Percentiles rank a stretch among this genome's conserved stretches.
Evolutionary conservation across 1,284 basidiomycete genomes (phyloP).

Genomic region (Phylloboletellus chloephorus): DNA sequence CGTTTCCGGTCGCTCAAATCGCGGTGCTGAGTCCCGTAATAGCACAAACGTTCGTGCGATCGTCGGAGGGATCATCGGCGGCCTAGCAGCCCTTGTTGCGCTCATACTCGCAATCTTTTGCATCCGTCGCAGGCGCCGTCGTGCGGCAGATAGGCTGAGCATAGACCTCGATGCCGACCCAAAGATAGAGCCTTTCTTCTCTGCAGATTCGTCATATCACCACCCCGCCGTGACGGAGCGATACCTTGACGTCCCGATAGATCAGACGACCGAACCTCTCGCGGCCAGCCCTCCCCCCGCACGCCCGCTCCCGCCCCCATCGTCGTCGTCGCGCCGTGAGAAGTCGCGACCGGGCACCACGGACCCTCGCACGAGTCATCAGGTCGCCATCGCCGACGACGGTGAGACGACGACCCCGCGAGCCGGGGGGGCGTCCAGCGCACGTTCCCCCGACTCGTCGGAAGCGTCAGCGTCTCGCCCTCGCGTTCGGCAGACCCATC

Average conservation of each 20-base stretch:
- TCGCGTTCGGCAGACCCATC: conserved; percentile 8
- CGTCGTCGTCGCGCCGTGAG: background rate
- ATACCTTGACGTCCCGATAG: background rate
- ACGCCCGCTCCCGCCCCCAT: background rate
- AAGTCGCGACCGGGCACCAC: conserved; percentile 1
- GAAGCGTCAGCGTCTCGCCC: background rate
- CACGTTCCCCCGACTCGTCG: background rate
- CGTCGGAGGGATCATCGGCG: conserved; percentile 13
- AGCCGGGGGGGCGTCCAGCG: background rate
- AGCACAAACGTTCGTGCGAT: conserved; percentile 10
- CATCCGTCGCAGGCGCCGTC: conserved; percentile 2
- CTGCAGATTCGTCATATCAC: background rate
- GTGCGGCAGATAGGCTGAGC: background rate
- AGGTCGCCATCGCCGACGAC: background rate
- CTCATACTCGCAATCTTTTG: conserved; percentile 9
- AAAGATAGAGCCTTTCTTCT: conserved; percentile 8
- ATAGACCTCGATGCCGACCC: conserved; percentile 1
- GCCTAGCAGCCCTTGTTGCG: conserved; percentile 1
- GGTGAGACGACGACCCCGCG: background rate
- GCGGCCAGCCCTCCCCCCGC: background rate
- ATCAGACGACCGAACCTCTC: background rate
- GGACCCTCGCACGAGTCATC: background rate
- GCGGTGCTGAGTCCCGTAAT: background rate
- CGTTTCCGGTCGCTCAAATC: background rate
- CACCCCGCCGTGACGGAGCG: background rate